These are phyloP conservation scores for Kickxella alabastrina DNA, from an alignment of 192 early-diverging fungal genomes.

Conservation along the genomic window DNA sequence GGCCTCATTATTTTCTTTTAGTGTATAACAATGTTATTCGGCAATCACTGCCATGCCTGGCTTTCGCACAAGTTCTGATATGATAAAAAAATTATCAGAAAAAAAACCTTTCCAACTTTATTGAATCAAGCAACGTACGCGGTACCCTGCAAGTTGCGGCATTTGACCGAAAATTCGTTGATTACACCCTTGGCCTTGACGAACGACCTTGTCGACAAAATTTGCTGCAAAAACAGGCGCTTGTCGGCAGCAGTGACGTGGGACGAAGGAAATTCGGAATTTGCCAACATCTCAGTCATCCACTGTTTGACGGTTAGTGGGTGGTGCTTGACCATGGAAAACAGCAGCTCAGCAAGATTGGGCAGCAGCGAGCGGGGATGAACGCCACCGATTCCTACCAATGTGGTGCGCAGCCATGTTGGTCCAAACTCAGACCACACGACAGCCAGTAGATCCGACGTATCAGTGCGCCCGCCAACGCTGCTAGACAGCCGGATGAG, in stretches of 20 bases:
- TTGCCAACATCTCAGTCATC: slow-evolving; percentile 26
- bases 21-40: too few relatives aligned
- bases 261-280: slow-evolving; percentile 30
- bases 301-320: slow-evolving; percentile 4
- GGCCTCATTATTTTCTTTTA: too few relatives aligned
- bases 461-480: slow-evolving; percentile 1
- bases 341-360: slow-evolving; percentile 43
- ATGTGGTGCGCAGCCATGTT: slow-evolving; percentile 33
- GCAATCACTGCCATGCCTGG: too few relatives aligned
- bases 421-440: slow-evolving; percentile 32
- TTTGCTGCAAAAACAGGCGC: slow-evolving; percentile 29
- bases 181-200: slow-evolving; percentile 23
- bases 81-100: too few relatives aligned
- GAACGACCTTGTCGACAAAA: slow-evolving; percentile 33
- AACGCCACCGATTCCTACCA: slow-evolving; percentile 41
- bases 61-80: too few relatives aligned
- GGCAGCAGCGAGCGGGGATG: slow-evolving; percentile 48
- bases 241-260: slow-evolving; percentile 22
- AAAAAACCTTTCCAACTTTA: too few relatives aligned
- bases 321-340: slow-evolving; percentile 41
- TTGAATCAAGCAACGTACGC: slow-evolving; percentile 7
- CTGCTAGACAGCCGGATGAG: slow-evolving; percentile 24
- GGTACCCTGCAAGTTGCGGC: slow-evolving; percentile 40
- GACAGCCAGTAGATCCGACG: slow-evolving; percentile 9
- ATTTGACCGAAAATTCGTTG: slow-evolving; percentile 33